Conservation (phyloP, 1,139 yeast genomes). For the Pichia sp. region DNA sequence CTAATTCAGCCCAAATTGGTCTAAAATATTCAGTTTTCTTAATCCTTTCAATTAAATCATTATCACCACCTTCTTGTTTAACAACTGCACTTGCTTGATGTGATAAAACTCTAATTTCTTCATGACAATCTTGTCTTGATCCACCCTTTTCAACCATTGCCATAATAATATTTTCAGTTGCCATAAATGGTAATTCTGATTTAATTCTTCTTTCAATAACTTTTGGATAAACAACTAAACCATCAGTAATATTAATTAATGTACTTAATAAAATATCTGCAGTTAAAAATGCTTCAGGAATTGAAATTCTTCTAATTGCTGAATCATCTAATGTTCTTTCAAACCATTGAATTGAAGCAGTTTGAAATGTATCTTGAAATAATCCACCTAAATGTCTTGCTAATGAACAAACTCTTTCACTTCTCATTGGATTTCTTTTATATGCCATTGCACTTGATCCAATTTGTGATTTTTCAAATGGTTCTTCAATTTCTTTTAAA, state of each 20-base stretch:
- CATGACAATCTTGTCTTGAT: conserved; percentile 97
- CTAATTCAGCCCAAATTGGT: conserved; percentile 86
- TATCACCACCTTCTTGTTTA: conserved; percentile 97
- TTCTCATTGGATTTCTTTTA: conserved; percentile 99
- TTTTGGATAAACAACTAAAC: conserved; percentile 96
- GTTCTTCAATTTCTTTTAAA: conserved; percentile 96
- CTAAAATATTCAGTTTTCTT: conserved; percentile 73
- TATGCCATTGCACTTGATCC: conserved; percentile 99
- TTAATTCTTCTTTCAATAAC: conserved; percentile 94
- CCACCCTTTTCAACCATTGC: conserved; percentile 99
- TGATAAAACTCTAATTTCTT: conserved; percentile 91
- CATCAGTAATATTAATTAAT: conserved; percentile 84
- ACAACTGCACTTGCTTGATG: conserved; percentile 98
- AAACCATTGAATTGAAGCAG: conserved; percentile 98
- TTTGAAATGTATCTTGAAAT: conserved; percentile 88
- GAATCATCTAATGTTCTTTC: conserved; percentile 98
- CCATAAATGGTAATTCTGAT: conserved; percentile 98
- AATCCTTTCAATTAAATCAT: conserved; percentile 88
- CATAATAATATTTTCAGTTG: conserved; percentile 98
- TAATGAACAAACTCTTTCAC: conserved; percentile 96
- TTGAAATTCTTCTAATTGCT: conserved; percentile 94
- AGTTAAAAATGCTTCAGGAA: conserved; percentile 94
- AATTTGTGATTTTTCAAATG: conserved; percentile 95
- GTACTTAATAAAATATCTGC: conserved; percentile 92
- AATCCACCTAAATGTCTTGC: conserved; percentile 92